A percentile compares a stretch with the other conserved stretches of the same genome.
Conservation (phyloP, 1,284 basidiomycete genomes). For the Lignosus rhinocerotis region DNA sequence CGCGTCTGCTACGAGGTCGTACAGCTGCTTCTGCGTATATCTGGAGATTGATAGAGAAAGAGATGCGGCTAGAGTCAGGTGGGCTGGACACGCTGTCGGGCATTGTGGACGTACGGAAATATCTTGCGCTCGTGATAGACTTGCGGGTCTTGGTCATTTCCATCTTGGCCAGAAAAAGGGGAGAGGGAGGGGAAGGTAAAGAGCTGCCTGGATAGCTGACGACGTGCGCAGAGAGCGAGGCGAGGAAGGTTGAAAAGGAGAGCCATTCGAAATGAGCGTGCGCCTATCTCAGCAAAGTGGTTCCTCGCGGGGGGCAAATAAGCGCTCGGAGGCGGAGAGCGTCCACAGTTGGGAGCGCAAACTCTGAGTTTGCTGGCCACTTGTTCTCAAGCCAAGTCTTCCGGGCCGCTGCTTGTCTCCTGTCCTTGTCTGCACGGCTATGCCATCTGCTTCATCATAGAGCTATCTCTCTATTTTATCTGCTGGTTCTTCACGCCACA, state of each 20-base stretch:
- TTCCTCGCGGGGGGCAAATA: not conserved
- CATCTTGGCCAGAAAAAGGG: constrained; percentile 34
- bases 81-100: not conserved
- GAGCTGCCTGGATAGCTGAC: constrained; percentile 30
- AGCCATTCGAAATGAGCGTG: not conserved
- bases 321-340: not conserved
- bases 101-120: constrained; percentile 64
- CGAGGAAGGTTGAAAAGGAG: constrained; percentile 26
- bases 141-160: constrained; percentile 34
- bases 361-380: constrained; percentile 10
- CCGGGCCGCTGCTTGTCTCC: constrained; percentile 1
- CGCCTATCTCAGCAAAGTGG: not conserved
- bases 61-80: constrained; percentile 15
- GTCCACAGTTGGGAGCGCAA: not conserved
- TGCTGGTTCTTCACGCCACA: constrained; percentile 4
- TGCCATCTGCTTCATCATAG: constrained; percentile 15
- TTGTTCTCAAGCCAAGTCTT: constrained; percentile 12
- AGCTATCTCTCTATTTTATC: constrained; percentile 18
- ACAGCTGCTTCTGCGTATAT: constrained; percentile 78
- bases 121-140: constrained; percentile 66
- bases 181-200: constrained; percentile 45
- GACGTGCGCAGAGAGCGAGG: constrained; percentile 10
- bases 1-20: constrained; percentile 86
- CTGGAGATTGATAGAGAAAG: constrained; percentile 35
- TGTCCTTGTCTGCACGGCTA: constrained; percentile 3